phyloP scores from a whole-genome alignment of 352 stramenopile genomes.

The Globisporangium perplexum region DNA sequence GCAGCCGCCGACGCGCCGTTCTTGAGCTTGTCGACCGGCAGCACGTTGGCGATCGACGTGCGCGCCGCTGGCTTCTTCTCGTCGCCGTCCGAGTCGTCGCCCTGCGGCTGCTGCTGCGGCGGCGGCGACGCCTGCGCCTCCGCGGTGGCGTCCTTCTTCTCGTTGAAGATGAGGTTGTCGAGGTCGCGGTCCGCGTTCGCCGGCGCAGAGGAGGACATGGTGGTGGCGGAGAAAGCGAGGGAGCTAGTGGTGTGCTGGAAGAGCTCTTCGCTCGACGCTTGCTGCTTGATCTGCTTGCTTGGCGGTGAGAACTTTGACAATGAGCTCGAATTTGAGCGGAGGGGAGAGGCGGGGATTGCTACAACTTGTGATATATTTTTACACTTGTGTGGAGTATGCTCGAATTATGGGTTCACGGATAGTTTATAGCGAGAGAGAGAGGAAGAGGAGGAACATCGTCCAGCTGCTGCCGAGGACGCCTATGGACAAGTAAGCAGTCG shows the following conservation, averaged over 20 bases:
- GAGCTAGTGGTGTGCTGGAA: not conserved
- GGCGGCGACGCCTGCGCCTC: slow-evolving; percentile 10
- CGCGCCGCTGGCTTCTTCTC: slow-evolving; percentile 46
- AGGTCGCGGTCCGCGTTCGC: slow-evolving; percentile 57
- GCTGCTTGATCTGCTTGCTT: no score
- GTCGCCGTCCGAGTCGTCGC: slow-evolving; percentile 37
- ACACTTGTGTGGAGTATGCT: no score
- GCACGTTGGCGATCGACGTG: slow-evolving; percentile 68
- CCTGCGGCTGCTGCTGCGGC: slow-evolving; percentile 15
- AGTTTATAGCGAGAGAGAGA: no score
- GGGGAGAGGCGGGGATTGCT: no score
- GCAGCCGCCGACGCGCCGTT: slow-evolving; percentile 75
- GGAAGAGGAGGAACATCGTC: no score
- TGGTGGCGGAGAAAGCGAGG: not conserved
- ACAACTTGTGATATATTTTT: no score
- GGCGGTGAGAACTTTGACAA: no score
- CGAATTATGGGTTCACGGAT: no score
- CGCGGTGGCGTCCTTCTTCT: slow-evolving; percentile 42
- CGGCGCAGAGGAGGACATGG: not conserved
- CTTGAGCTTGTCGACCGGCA: slow-evolving; percentile 87
- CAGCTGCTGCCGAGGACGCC: no score
- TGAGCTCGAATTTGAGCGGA: no score
- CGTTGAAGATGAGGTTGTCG: slow-evolving; percentile 83
- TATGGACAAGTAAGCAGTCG: no score
- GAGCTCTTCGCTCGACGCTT: no score